Conservation (phyloP, 306 rosid genomes). For the Canavalia ensiformis region DNA sequence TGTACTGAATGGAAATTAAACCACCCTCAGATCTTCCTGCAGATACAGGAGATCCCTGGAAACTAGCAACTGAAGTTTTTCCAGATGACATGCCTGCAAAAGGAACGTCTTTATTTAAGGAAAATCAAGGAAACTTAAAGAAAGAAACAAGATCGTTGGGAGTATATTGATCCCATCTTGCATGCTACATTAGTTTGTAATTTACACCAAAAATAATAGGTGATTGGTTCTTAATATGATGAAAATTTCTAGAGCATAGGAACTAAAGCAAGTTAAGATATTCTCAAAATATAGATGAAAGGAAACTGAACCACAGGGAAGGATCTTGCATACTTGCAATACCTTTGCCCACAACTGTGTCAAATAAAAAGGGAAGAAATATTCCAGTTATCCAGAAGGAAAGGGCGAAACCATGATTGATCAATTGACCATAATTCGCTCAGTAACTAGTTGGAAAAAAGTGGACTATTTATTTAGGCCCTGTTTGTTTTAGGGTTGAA, state of each 20-base stretch:
- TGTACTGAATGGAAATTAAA: constrained; percentile 67
- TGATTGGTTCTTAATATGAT: neutral
- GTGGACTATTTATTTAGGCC: too few relatives aligned
- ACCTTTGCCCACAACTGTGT: too few relatives aligned
- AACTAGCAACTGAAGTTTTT: constrained; percentile 52
- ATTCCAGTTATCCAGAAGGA: too few relatives aligned
- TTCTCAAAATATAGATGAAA: neutral
- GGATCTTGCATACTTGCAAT: neutral
- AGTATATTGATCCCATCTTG: constrained; percentile 4
- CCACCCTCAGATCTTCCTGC: constrained; percentile 54
- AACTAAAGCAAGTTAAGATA: neutral
- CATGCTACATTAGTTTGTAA: neutral
- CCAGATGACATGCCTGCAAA: constrained; percentile 70
- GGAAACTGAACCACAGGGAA: neutral
- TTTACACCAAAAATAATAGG: neutral
- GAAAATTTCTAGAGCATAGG: neutral
- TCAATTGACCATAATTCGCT: too few relatives aligned
- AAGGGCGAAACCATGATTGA: too few relatives aligned
- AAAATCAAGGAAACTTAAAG: neutral
- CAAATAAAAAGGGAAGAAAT: too few relatives aligned
- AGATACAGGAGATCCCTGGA: constrained; percentile 74
- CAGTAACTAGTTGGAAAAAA: too few relatives aligned
- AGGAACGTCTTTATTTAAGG: constrained; percentile 10
- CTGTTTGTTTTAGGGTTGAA: too few relatives aligned
- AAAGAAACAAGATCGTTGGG: neutral